Percentiles rank a stretch among this genome's conserved stretches.
These are phyloP conservation scores for Aureobasidium leucospermi DNA, from an alignment of 2,329 filamentous ascomycete species.

Conservation along the genomic window DNA sequence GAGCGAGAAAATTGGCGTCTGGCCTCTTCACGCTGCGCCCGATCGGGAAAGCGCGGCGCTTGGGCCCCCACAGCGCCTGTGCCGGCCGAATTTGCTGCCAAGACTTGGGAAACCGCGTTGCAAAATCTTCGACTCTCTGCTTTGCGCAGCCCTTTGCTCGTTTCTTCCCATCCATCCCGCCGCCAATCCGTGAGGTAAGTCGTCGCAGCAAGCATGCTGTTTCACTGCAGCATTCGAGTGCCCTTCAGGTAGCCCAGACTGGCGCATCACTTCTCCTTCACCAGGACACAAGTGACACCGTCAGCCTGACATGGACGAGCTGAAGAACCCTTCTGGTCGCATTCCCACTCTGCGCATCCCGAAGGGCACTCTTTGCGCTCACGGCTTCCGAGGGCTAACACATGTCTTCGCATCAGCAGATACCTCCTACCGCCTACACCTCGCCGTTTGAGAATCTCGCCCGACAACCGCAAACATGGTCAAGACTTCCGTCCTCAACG, in stretches of 20 bases:
- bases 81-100: conserved; percentile 6
- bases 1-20: conserved; percentile 6
- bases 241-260: conserved; percentile 45
- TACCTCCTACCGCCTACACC: conserved; percentile 49
- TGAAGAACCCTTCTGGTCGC: conserved; percentile 54
- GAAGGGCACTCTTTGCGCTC: conserved; percentile 63
- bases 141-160: background rate
- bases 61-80: conserved; percentile 8
- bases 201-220: background rate
- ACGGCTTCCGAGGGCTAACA: conserved; percentile 59
- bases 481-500: conserved; percentile 98
- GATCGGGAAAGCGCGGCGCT: conserved; percentile 4
- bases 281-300: conserved; percentile 35
- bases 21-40: conserved; percentile 2
- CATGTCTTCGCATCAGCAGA: conserved; percentile 35
- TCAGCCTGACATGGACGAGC: conserved; percentile 47
- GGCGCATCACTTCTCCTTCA: conserved; percentile 34
- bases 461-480: conserved; percentile 78
- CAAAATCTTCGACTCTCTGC: conserved; percentile 16
- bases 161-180: conserved; percentile 11
- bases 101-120: background rate
- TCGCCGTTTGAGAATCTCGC: conserved; percentile 73
- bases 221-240: conserved; percentile 28
- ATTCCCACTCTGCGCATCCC: conserved; percentile 23
- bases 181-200: conserved; percentile 29